These are phyloP conservation scores for Phialophora chinensis DNA, from an alignment of 2,329 filamentous ascomycete species.

Conservation along the genomic window DNA sequence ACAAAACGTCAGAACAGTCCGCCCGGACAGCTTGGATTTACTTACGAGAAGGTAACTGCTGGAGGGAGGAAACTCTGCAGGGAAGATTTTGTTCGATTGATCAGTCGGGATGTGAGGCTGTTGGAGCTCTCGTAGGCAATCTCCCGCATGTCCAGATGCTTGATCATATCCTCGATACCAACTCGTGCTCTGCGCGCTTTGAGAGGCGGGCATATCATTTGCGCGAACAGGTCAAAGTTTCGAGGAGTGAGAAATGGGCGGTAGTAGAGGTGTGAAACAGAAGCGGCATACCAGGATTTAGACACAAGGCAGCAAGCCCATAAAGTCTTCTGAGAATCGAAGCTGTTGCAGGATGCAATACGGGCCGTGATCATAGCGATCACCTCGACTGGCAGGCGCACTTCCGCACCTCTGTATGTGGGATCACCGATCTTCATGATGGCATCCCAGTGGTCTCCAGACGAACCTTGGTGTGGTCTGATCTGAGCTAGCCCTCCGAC, in stretches of 20 bases:
- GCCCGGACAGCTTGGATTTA: conserved; percentile 15
- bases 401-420: conserved; percentile 27
- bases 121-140: conserved; percentile 66
- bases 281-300: conserved; percentile 63
- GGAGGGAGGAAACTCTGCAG: conserved; percentile 64
- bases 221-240: conserved; percentile 61
- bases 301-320: conserved; percentile 60
- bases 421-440: conserved; percentile 36
- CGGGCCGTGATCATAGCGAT: conserved; percentile 26
- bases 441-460: background rate
- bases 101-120: conserved; percentile 62
- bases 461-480: background rate
- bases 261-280: conserved; percentile 59
- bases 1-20: conserved; percentile 14
- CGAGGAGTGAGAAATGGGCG: conserved; percentile 56
- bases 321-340: conserved; percentile 53
- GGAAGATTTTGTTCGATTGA: conserved; percentile 59
- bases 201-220: conserved; percentile 60
- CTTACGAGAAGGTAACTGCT: conserved; percentile 62
- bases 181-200: conserved; percentile 47
- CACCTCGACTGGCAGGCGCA: conserved; percentile 36
- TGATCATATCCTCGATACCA: conserved; percentile 54
- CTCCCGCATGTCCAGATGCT: conserved; percentile 57
- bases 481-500: background rate
- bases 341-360: conserved; percentile 12